These are phyloP conservation scores for Primulina huaijiensis DNA, from an alignment of 257 asterid genomes.

Conservation along the genomic window DNA sequence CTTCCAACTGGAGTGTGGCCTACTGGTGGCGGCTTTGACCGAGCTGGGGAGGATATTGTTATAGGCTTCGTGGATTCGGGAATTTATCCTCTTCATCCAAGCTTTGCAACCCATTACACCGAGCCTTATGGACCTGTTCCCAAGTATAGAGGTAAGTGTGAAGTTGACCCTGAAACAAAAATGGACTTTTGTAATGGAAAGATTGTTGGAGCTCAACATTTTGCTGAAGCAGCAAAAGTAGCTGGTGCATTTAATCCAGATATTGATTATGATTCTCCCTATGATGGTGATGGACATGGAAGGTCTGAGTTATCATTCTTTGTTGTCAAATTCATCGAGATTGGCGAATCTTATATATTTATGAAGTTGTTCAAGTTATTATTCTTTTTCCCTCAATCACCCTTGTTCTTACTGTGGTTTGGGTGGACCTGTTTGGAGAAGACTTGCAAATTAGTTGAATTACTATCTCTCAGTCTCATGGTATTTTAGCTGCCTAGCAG, in stretches of 20 bases:
- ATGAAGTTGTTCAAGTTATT: neutral
- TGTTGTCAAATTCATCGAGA: neutral
- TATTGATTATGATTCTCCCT: conserved; percentile 80
- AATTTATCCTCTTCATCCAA: conserved; percentile 85
- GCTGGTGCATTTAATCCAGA: conserved; percentile 88
- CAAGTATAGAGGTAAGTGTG: conserved; percentile 89
- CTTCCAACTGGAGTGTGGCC: conserved; percentile 99
- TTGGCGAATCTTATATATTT: too few relatives aligned
- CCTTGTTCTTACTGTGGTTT: neutral
- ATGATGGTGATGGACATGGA: conserved; percentile 99
- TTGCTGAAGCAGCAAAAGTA: conserved; percentile 91
- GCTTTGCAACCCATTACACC: conserved; percentile 65
- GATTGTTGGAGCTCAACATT: conserved; percentile 98
- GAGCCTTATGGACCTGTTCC: conserved; percentile 92
- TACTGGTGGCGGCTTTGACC: conserved; percentile 85
- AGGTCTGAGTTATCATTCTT: conserved; percentile 48
- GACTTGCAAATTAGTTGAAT: neutral
- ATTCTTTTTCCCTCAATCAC: neutral
- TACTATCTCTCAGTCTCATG: neutral
- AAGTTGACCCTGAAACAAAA: conserved; percentile 69
- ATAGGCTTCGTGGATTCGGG: conserved; percentile 98
- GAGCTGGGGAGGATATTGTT: conserved; percentile 94
- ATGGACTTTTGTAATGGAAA: conserved; percentile 83
- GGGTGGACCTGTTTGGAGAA: neutral
- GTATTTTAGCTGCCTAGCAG: neutral